phyloP scores from a whole-genome alignment of 2,329 filamentous ascomycete genomes.

The Rhynchosporium graminicola region DNA sequence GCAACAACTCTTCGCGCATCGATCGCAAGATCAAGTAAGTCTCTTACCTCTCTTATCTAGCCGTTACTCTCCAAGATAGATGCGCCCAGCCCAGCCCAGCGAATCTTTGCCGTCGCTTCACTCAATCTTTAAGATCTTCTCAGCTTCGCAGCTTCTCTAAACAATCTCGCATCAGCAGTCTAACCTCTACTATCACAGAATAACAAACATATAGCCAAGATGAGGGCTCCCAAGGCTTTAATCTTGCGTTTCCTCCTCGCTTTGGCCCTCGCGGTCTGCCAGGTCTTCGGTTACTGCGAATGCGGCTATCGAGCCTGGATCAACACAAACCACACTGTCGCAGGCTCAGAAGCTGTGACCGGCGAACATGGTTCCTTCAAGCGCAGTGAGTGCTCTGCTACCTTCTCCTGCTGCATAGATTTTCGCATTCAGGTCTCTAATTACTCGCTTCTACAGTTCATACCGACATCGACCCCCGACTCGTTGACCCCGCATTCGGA shows the following conservation, averaged over 20 bases:
- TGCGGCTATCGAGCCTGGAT: conserved; percentile 66
- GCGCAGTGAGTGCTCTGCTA: not conserved
- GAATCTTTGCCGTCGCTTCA: too few relatives aligned
- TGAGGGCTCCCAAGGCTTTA: not conserved
- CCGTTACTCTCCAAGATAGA: not conserved
- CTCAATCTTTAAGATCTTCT: not conserved
- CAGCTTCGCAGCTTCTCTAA: not conserved
- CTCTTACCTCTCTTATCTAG: not conserved
- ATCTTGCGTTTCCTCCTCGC: not conserved
- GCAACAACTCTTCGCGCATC: not conserved
- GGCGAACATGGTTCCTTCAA: not conserved
- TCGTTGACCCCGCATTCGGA: not conserved
- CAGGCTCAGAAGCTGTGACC: conserved; percentile 34
- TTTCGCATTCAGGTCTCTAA: not conserved
- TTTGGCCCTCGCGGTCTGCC: not conserved
- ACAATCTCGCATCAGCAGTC: not conserved
- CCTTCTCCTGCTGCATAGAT: not conserved
- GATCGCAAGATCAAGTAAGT: not conserved
- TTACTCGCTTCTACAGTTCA: not conserved
- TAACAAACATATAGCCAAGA: not conserved
- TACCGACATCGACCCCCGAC: not conserved
- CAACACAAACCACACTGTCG: conserved; percentile 38
- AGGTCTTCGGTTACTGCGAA: conserved; percentile 56
- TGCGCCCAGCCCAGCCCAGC: not conserved
- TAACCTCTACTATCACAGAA: not conserved